phyloP scores from a whole-genome alignment of 345 rosid genomes.

The Pseudoturritis turrita region DNA sequence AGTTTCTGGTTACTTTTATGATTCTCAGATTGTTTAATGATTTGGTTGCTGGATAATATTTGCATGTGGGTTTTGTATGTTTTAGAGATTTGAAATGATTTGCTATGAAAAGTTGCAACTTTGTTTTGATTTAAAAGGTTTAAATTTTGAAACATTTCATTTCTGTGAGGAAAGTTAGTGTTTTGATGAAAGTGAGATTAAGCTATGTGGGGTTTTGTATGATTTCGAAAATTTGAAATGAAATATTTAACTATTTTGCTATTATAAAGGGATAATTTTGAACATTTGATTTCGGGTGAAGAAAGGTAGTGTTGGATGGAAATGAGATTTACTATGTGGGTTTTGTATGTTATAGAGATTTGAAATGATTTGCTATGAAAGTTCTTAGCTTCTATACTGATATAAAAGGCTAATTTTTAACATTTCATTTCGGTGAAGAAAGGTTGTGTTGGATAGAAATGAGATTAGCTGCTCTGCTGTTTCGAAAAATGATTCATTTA shows the following conservation, averaged over 20 bases:
- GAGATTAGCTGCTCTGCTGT: neutral
- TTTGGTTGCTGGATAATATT: conserved; percentile 4
- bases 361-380: neutral
- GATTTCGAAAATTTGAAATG: neutral
- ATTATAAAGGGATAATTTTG: neutral
- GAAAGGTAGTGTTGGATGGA: neutral
- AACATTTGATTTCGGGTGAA: neutral
- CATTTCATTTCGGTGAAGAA: neutral
- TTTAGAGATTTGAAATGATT: neutral
- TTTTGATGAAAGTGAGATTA: neutral
- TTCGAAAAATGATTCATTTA: neutral
- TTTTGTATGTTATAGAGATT: neutral
- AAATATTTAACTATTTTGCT: neutral
- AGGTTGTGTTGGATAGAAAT: neutral
- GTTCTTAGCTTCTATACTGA: neutral
- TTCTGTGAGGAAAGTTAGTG: neutral
- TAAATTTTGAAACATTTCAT: neutral
- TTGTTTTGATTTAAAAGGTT: neutral
- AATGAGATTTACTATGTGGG: neutral
- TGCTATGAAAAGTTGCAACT: neutral
- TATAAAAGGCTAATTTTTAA: neutral
- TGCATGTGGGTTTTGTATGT: conserved; percentile 10
- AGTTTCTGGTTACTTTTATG: neutral
- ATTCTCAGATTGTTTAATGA: neutral
- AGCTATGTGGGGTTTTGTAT: neutral